phyloP scores from a whole-genome alignment of 768 basidiomycete genomes.

The Phylloporus sp. region DNA sequence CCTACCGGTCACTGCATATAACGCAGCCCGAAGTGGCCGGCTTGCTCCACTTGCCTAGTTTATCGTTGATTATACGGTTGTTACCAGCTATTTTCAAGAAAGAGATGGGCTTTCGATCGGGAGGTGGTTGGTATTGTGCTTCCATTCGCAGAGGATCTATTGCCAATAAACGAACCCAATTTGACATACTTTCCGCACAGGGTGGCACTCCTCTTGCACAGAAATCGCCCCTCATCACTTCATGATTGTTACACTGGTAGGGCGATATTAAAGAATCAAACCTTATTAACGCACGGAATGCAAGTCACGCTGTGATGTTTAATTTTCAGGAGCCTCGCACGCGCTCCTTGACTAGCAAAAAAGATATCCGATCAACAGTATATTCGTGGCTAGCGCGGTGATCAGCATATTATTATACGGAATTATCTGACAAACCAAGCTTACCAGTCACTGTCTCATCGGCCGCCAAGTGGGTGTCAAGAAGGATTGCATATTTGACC shows the following conservation, averaged over 20 bases:
- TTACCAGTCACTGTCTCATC: background rate
- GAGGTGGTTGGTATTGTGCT: background rate
- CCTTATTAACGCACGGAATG: slow-evolving; percentile 2
- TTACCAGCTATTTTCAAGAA: background rate
- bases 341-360: no score
- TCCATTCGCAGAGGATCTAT: no score
- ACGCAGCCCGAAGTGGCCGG: background rate
- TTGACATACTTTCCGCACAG: background rate
- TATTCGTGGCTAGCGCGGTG: background rate
- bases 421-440: slow-evolving; percentile 9
- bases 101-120: background rate
- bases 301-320: slow-evolving; percentile 9
- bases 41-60: slow-evolving; percentile 7
- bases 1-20: background rate
- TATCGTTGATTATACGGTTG: no score
- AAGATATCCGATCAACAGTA: no score
- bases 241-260: background rate
- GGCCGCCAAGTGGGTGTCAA: background rate
- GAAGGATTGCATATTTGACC: background rate
- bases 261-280: background rate
- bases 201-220: no score
- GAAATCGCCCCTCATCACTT: background rate
- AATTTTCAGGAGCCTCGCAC: no score
- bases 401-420: slow-evolving; percentile 3
- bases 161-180: background rate